These are phyloP conservation scores for Pseudocercospora crystallina DNA, from an alignment of 2,329 filamentous ascomycete species.

Conservation along the genomic window DNA sequence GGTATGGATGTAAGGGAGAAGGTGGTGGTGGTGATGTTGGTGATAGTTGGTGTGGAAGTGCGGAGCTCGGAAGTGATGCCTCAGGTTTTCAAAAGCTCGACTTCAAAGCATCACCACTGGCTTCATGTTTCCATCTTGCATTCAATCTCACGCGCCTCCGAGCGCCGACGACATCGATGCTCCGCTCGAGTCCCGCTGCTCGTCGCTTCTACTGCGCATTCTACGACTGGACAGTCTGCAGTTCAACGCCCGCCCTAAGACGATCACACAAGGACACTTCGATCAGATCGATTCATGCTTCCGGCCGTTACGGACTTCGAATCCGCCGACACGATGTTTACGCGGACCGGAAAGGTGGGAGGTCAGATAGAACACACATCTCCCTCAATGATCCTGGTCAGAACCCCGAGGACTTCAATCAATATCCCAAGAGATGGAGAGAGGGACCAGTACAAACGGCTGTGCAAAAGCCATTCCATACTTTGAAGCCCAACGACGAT, in stretches of 20 bases:
- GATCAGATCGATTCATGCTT: too few relatives aligned
- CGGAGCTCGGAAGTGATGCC: conserved; percentile 15
- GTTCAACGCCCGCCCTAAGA: not conserved
- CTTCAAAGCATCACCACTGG: too few relatives aligned
- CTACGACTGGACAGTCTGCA: conserved; percentile 43
- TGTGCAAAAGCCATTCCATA: conserved; percentile 17
- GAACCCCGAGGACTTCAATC: too few relatives aligned
- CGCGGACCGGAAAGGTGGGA: too few relatives aligned
- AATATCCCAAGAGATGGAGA: not conserved
- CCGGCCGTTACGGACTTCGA: not conserved
- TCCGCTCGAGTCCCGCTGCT: conserved; percentile 17
- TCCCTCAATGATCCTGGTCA: too few relatives aligned
- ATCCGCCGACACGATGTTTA: not conserved
- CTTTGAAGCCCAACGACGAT: conserved; percentile 16
- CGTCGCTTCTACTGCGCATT: conserved; percentile 46
- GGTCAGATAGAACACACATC: too few relatives aligned
- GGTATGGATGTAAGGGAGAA: not conserved
- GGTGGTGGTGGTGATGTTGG: not conserved
- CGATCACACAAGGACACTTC: too few relatives aligned
- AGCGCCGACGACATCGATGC: conserved; percentile 5
- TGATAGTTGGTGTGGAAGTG: not conserved
- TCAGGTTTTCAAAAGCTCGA: too few relatives aligned
- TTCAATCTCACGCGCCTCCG: not conserved
- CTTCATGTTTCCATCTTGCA: too few relatives aligned
- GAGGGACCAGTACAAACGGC: conserved; percentile 9